Percentiles rank a stretch among this genome's conserved stretches.
Evolutionary conservation across 2,329 filamentous ascomycete species (phyloP).

Genomic region (Juglanconis juglandina): DNA sequence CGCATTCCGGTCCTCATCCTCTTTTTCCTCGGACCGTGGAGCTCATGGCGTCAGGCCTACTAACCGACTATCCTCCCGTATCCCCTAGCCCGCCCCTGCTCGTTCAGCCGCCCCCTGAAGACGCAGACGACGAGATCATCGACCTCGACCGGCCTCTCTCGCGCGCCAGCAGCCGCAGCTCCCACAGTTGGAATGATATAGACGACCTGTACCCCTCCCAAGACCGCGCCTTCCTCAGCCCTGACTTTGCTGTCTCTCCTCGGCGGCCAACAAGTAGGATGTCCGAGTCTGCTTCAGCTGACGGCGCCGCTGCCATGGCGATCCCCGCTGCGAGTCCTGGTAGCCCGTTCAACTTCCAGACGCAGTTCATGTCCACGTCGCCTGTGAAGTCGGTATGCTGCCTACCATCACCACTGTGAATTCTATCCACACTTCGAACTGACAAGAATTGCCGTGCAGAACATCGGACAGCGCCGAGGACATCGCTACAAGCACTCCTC

Average conservation of each 20-base stretch:
- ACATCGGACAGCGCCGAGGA: conserved; percentile 84
- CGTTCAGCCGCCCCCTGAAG: conserved; percentile 41
- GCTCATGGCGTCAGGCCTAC: conserved; percentile 57
- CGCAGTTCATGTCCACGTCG: conserved; percentile 69
- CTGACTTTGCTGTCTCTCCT: conserved; percentile 24
- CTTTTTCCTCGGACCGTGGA: conserved; percentile 4
- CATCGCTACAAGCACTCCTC: conserved; percentile 98
- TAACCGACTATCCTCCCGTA: conserved; percentile 57
- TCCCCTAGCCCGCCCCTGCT: conserved; percentile 62
- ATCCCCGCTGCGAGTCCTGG: conserved; percentile 17
- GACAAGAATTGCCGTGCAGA: conserved; percentile 45
- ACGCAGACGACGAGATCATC: conserved; percentile 21
- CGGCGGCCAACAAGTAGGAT: conserved; percentile 29
- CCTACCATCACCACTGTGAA: background rate
- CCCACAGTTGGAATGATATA: conserved; percentile 19
- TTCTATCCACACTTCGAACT: background rate
- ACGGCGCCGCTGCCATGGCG: conserved; percentile 24
- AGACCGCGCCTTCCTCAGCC: conserved; percentile 24
- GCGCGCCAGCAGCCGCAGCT: conserved; percentile 20
- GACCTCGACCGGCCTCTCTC: conserved; percentile 25
- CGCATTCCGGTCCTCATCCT: background rate
- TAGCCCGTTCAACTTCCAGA: conserved; percentile 93
- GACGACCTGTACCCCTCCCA: conserved; percentile 10
- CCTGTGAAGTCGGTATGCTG: conserved; percentile 73
- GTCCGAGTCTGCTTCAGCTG: conserved; percentile 28